Conservation (phyloP, 345 rosid species). For the Eucalyptus polyanthemos region DNA sequence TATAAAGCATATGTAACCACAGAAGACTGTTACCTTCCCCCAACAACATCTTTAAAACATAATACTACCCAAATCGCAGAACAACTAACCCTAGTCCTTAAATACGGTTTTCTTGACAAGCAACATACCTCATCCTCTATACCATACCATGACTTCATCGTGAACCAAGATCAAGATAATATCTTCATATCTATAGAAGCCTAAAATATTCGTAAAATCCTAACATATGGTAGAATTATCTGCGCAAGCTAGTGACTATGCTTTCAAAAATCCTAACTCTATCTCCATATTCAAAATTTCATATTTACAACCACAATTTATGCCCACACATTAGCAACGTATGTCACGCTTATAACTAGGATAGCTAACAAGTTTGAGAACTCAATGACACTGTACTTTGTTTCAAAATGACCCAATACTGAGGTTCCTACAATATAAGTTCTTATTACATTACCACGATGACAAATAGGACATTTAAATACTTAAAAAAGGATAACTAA, state of each 20-base stretch:
- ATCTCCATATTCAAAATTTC: not conserved
- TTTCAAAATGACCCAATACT: not conserved
- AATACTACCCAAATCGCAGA: not conserved
- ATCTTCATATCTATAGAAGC: not conserved
- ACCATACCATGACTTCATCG: not conserved
- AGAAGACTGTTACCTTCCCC: not conserved
- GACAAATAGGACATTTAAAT: not conserved
- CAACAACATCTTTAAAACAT: not conserved
- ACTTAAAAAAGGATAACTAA: not conserved
- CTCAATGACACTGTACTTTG: not conserved
- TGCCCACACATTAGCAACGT: too few relatives aligned
- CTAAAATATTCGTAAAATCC: not conserved
- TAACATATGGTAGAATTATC: not conserved
- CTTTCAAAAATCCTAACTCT: not conserved
- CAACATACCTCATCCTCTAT: not conserved
- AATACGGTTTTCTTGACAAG: not conserved
- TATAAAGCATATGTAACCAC: not conserved
- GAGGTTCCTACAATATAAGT: not conserved
- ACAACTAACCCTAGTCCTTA: not conserved
- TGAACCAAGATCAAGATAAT: not conserved
- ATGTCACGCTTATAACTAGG: not conserved
- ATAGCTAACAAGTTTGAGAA: not conserved
- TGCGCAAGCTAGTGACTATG: not conserved
- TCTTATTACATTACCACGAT: not conserved
- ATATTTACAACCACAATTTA: not conserved